These are phyloP conservation scores for Waltiozyma solani DNA, from an alignment of 1,139 yeast genomes.

Conservation along the genomic window DNA sequence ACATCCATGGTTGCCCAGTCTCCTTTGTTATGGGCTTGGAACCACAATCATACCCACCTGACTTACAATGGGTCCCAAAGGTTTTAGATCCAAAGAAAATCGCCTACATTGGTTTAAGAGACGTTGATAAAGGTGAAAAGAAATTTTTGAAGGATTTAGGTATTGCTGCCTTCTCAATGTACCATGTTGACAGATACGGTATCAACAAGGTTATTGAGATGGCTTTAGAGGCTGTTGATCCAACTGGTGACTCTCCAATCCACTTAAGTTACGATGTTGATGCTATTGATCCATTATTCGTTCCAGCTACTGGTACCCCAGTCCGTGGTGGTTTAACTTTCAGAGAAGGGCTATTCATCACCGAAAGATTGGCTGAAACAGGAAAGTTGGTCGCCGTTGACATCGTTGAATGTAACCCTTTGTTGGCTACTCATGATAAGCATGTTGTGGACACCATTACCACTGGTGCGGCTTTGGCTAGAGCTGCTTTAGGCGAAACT, in stretches of 20 bases:
- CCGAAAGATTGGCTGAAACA: slow-evolving; percentile 85
- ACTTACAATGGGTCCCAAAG: slow-evolving; percentile 72
- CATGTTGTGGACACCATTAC: slow-evolving; percentile 80
- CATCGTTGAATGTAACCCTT: slow-evolving; percentile 90
- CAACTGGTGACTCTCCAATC: slow-evolving; percentile 61
- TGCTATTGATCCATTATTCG: slow-evolving; percentile 89
- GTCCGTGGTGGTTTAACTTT: slow-evolving; percentile 93
- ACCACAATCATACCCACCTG: slow-evolving; percentile 46
- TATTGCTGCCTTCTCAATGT: slow-evolving; percentile 90
- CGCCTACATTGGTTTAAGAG: slow-evolving; percentile 92
- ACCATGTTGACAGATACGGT: slow-evolving; percentile 90
- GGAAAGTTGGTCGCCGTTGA: slow-evolving; percentile 83
- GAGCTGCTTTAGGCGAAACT: slow-evolving; percentile 93
- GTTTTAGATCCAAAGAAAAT: slow-evolving; percentile 58
- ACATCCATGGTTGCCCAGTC: slow-evolving; percentile 94
- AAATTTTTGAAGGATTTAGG: slow-evolving; percentile 57
- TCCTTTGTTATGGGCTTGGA: slow-evolving; percentile 80
- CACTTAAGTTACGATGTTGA: slow-evolving; percentile 94
- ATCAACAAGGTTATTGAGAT: slow-evolving; percentile 85
- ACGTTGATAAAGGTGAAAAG: slow-evolving; percentile 83
- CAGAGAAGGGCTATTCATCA: slow-evolving; percentile 88
- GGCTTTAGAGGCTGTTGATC: slow-evolving; percentile 78
- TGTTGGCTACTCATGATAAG: slow-evolving; percentile 66
- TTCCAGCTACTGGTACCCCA: slow-evolving; percentile 97
- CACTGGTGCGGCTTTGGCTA: slow-evolving; percentile 84